Evolutionary conservation across 2,329 filamentous ascomycete genomes (phyloP).

Genomic region (Trichoderma citrinoviride): DNA sequence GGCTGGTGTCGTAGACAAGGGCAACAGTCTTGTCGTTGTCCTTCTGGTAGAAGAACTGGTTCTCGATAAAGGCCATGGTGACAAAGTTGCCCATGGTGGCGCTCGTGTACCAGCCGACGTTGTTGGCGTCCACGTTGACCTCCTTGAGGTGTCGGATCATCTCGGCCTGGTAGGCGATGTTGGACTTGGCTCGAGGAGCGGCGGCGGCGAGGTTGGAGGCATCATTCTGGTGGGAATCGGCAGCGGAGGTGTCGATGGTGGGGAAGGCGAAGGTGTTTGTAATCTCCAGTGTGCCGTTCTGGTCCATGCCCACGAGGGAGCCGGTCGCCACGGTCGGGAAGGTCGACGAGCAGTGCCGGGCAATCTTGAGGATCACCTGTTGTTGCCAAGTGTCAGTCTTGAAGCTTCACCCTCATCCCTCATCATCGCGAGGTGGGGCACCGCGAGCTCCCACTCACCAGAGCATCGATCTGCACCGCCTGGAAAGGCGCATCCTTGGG

Average conservation of each 20-base stretch:
- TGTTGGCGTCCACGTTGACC: slow-evolving; percentile 98
- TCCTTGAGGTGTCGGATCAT: slow-evolving; percentile 97
- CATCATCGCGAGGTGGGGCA: slow-evolving; percentile 38
- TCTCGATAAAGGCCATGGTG: slow-evolving; percentile 93
- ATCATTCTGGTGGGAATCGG: slow-evolving; percentile 72
- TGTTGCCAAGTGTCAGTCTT: slow-evolving; percentile 26
- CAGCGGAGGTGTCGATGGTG: slow-evolving; percentile 68
- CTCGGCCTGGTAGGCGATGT: slow-evolving; percentile 84
- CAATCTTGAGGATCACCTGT: slow-evolving; percentile 95
- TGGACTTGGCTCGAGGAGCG: slow-evolving; percentile 88
- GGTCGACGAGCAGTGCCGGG: slow-evolving; percentile 84
- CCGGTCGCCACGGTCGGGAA: slow-evolving; percentile 91
- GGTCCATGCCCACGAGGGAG: slow-evolving; percentile 90
- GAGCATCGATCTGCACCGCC: slow-evolving; percentile 89
- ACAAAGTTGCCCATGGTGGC: slow-evolving; percentile 98
- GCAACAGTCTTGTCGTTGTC: slow-evolving; percentile 87
- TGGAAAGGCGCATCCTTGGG: slow-evolving; percentile 70
- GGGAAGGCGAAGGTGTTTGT: slow-evolving; percentile 97
- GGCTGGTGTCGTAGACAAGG: slow-evolving; percentile 91
- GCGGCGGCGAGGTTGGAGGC: slow-evolving; percentile 75
- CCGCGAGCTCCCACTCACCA: slow-evolving; percentile 58
- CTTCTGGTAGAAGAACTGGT: slow-evolving; percentile 96
- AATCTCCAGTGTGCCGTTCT: slow-evolving; percentile 75
- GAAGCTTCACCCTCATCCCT: slow-evolving; percentile 19
- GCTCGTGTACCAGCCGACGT: slow-evolving; percentile 97